phyloP scores from a whole-genome alignment of 1,139 yeast genomes.

The Hansenula anomala region DNA sequence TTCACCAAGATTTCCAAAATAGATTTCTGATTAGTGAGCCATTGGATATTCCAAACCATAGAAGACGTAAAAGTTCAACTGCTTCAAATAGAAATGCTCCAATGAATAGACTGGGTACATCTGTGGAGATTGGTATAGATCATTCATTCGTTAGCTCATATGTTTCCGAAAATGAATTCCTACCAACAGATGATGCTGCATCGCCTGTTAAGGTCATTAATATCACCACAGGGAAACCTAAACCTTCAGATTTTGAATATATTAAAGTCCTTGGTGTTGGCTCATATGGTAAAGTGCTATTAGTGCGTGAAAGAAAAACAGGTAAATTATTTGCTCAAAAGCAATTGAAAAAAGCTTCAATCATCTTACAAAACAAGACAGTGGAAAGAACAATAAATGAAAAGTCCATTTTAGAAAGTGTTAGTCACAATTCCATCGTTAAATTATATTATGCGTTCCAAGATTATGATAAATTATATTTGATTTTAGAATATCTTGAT shows the following conservation, averaged over 20 bases:
- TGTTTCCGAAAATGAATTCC: not conserved
- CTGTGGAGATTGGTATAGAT: conserved; percentile 44
- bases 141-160: conserved; percentile 22
- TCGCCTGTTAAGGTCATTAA: not conserved
- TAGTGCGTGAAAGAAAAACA: conserved; percentile 64
- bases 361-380: conserved; percentile 37
- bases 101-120: conserved; percentile 34
- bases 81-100: conserved; percentile 32
- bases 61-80: conserved; percentile 25
- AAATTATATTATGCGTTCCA: conserved; percentile 87
- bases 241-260: conserved; percentile 63
- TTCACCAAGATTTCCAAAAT: conserved; percentile 16
- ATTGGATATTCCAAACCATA: conserved; percentile 7
- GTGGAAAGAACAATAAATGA: conserved; percentile 34
- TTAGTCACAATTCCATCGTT: conserved; percentile 84
- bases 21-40: conserved; percentile 14
- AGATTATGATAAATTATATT: conserved; percentile 72
- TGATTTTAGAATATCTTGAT: conserved; percentile 80
- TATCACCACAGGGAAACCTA: conserved; percentile 23
- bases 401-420: conserved; percentile 60
- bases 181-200: not conserved
- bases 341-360: conserved; percentile 77
- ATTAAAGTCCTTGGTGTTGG: conserved; percentile 86
- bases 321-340: conserved; percentile 83
- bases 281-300: conserved; percentile 83